A percentile compares a stretch with the other conserved stretches of the same genome.
Evolutionary conservation across 2,329 filamentous ascomycete genomes (phyloP).

Genomic region (Graphilbum ipis-grandicollis): DNA sequence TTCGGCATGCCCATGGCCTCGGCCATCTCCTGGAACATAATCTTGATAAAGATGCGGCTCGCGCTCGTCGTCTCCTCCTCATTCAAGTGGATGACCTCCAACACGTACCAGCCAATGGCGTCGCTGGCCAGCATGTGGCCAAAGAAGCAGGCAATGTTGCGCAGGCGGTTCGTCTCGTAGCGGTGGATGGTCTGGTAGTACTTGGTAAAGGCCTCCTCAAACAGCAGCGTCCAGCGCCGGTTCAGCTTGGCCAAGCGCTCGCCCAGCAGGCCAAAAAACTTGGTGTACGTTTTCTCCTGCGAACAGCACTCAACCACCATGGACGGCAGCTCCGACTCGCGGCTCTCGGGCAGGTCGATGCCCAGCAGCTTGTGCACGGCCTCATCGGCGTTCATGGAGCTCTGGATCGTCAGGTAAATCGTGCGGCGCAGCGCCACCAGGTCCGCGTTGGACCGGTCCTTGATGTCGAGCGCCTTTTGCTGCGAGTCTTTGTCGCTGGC

Average conservation of each 20-base stretch:
- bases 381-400: constrained; percentile 89
- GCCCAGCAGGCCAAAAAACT: constrained; percentile 89
- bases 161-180: constrained; percentile 85
- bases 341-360: constrained; percentile 69
- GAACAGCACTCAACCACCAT: constrained; percentile 97
- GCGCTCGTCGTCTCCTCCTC: constrained; percentile 95
- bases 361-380: constrained; percentile 94
- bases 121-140: constrained; percentile 79
- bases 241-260: constrained; percentile 95
- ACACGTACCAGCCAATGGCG: constrained; percentile 79
- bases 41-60: constrained; percentile 96
- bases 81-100: constrained; percentile 74
- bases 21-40: constrained; percentile 80
- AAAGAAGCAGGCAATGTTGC: constrained; percentile 91
- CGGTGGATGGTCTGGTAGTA: constrained; percentile 98
- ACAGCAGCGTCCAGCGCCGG: constrained; percentile 81
- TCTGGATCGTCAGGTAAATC: constrained; percentile 97
- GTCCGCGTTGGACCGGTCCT: constrained; percentile 93
- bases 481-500: constrained; percentile 52
- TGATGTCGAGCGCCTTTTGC: constrained; percentile 79
- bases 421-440: constrained; percentile 83
- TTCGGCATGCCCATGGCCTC: constrained; percentile 75
- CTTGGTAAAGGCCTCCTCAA: constrained; percentile 75
- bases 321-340: constrained; percentile 78
- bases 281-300: constrained; percentile 92